Evolutionary conservation across 2,329 filamentous ascomycete species (phyloP).

Genomic region (Gnomoniopsis smithogilvyi): DNA sequence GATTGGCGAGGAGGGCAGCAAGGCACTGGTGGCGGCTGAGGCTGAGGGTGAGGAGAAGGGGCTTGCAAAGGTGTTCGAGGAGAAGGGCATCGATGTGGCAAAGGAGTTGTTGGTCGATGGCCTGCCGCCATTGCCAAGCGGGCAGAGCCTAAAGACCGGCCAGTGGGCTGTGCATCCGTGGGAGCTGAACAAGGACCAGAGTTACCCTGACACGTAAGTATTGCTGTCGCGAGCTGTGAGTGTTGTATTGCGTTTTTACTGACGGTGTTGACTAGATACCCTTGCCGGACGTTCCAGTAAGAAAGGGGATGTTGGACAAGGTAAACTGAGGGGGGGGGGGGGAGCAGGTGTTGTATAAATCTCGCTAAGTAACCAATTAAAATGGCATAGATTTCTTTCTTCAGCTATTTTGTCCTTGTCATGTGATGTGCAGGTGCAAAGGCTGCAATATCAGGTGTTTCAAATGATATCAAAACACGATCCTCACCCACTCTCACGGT

Average conservation of each 20-base stretch:
- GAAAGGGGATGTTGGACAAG: not conserved
- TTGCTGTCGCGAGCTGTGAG: not conserved
- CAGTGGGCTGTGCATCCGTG: slow-evolving; percentile 69
- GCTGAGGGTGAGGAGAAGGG: slow-evolving; percentile 70
- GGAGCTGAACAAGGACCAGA: slow-evolving; percentile 59
- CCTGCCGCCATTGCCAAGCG: slow-evolving; percentile 80
- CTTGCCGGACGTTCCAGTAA: slow-evolving; percentile 61
- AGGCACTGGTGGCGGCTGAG: slow-evolving; percentile 71
- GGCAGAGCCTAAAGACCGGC: slow-evolving; percentile 53
- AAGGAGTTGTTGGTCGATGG: slow-evolving; percentile 70
- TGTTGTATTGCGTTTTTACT: slow-evolving; percentile 24
- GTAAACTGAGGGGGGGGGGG: not conserved
- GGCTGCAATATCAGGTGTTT: not conserved
- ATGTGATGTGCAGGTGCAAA: not conserved
- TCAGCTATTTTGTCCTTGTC: not conserved
- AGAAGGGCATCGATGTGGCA: slow-evolving; percentile 44
- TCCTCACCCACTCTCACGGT: no score
- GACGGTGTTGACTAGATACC: slow-evolving; percentile 48
- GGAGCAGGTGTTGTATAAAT: not conserved
- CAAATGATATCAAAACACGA: not conserved
- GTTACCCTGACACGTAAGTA: slow-evolving; percentile 68
- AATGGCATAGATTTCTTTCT: slow-evolving; percentile 12
- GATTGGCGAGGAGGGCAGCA: slow-evolving; percentile 57
- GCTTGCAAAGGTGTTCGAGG: slow-evolving; percentile 71
- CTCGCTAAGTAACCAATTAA: not conserved